Percentiles rank a stretch among this genome's conserved stretches.
Conservation (phyloP, 495 filamentous ascomycete genomes). For the Penicillium nucicola region DNA sequence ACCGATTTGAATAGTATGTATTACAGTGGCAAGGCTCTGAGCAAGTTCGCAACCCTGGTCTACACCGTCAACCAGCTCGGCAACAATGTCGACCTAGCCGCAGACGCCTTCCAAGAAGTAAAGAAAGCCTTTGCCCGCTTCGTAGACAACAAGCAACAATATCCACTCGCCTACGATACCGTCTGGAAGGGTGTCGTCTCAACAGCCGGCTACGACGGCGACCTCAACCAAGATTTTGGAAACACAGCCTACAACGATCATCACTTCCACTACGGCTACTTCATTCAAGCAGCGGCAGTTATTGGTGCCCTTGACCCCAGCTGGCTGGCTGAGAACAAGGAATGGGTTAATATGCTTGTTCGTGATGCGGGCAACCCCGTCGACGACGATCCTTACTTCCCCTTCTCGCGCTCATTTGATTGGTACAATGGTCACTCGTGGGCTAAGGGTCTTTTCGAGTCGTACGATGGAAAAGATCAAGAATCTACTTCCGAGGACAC, state of each 20-base stretch:
- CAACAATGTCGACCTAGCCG: constrained; percentile 55
- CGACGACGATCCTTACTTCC: constrained; percentile 69
- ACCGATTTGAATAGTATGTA: constrained; percentile 88
- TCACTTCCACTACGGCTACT: constrained; percentile 91
- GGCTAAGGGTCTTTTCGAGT: constrained; percentile 92
- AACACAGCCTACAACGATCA: constrained; percentile 93
- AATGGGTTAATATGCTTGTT: constrained; percentile 77
- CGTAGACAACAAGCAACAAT: constrained; percentile 70
- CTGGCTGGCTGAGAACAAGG: constrained; percentile 72
- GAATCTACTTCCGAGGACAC: constrained; percentile 91
- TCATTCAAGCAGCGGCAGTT: constrained; percentile 83
- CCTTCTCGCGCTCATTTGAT: constrained; percentile 83
- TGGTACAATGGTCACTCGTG: constrained; percentile 96
- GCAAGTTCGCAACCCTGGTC: constrained; percentile 77
- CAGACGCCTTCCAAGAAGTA: constrained; percentile 60
- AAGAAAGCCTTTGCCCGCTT: constrained; percentile 77
- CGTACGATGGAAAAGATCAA: constrained; percentile 87
- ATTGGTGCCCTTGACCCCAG: constrained; percentile 75
- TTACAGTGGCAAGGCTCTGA: constrained; percentile 87
- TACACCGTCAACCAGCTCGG: constrained; percentile 67
- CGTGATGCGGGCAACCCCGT: constrained; percentile 78
- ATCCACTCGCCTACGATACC: constrained; percentile 75
- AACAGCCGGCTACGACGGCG: constrained; percentile 71
- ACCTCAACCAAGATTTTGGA: constrained; percentile 73
- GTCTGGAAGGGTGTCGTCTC: constrained; percentile 87